Evolutionary conservation across 2,329 filamentous ascomycete species (phyloP).

Genomic region (Epichloe hybrida): DNA sequence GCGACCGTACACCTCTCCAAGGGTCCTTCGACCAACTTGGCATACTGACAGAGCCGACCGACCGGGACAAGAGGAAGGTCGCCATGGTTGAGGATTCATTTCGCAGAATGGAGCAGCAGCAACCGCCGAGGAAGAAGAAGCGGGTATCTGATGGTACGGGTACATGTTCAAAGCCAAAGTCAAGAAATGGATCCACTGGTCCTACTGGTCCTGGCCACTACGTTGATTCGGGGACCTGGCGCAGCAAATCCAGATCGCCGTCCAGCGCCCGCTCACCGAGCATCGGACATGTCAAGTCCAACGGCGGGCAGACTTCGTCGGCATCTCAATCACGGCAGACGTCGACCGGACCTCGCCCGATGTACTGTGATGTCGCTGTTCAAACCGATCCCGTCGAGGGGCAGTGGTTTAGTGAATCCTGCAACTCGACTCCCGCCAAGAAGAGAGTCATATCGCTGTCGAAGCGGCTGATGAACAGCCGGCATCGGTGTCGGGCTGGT

Average conservation of each 20-base stretch:
- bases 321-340: slow-evolving; percentile 21
- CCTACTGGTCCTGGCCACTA: slow-evolving; percentile 27
- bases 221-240: slow-evolving; percentile 38
- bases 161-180: slow-evolving; percentile 24
- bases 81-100: slow-evolving; percentile 52
- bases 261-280: slow-evolving; percentile 27
- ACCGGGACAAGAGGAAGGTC: slow-evolving; percentile 54
- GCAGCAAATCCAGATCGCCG: slow-evolving; percentile 41
- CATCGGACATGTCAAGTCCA: slow-evolving; percentile 13
- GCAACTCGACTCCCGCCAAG: slow-evolving; percentile 24
- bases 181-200: slow-evolving; percentile 23
- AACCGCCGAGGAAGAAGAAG: slow-evolving; percentile 48
- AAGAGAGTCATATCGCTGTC: slow-evolving; percentile 40
- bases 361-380: slow-evolving; percentile 36
- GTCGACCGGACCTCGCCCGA: slow-evolving; percentile 24
- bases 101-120: slow-evolving; percentile 46
- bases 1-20: slow-evolving; percentile 50
- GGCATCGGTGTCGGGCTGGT: slow-evolving; percentile 28
- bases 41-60: slow-evolving; percentile 49
- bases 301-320: slow-evolving; percentile 17
- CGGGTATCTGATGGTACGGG: slow-evolving; percentile 41
- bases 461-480: slow-evolving; percentile 36
- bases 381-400: slow-evolving; percentile 43
- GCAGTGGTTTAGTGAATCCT: slow-evolving; percentile 35
- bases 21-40: slow-evolving; percentile 46